Base-by-base conservation (phyloP, 331 rosid genomes). In the Cydonia oblonga region DNA sequence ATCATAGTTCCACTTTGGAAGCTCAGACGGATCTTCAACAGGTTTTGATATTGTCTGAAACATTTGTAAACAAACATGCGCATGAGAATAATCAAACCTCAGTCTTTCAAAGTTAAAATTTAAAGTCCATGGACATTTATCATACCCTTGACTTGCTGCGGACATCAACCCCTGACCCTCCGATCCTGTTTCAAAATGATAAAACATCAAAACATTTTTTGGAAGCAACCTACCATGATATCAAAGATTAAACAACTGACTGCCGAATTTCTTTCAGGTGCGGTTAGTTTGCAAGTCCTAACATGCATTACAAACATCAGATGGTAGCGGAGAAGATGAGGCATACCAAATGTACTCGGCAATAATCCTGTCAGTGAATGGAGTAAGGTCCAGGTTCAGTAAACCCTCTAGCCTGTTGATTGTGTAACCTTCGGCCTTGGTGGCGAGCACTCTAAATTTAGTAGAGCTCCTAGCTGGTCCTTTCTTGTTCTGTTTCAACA, bases 81-180 rank as follows among this genome's bases (percentile, higher is more conserved):
- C 60, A 79, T 54, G 56, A 44, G 76, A 77, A 67, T 64, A 56
- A 75, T 59, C 65, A 57, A 14, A 42, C 53, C 20, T 23, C 9
- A 19, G 64, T 15, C 35, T 18, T 5, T 49, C 54, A 42, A 38
- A 60, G 33, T 62, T 62, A 16, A 18, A 62, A 18, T 62, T 18
- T 57, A 66, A 22, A 64, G 71, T 60, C 57, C 20, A 72, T 62
- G n/a, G 73, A 66, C 53, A 72, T 75, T 71, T 56, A 66, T 57
- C 90, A 78, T 87, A 89, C 99, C 88, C 85, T 89, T 69, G 99
- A 90, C 81, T 95, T 95, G 84, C 99, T 95, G 76, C 97, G 99
- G 68, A 95, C 84, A 80, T 95, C 99, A 52, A 89, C 77, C 69
- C 99, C 99, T 22, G 96, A 70, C 61, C 99, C 99, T 49, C 99